Base-by-base conservation (phyloP, 805 yeast genomes). In the Metschnikowia santaceciliae region DNA sequence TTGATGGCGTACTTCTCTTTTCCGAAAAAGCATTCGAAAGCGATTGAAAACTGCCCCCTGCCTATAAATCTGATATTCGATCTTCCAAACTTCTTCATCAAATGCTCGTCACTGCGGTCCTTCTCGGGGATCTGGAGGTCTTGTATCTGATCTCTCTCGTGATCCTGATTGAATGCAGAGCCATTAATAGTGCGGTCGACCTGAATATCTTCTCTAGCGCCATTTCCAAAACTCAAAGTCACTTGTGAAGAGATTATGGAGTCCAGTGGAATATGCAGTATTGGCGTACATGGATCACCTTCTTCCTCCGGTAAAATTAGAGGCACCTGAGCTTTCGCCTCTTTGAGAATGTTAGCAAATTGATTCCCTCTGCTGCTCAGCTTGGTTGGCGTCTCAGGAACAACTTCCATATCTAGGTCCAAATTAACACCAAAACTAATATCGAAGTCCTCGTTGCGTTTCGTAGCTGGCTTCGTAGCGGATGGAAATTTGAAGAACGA, bases 41-140 rank as follows among this genome's bases (percentile, higher is more conserved):
- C 99, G 20, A 82, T 75, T 2, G 97, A 90, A 62, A 94, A 94
- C 66, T 90, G 96, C 22, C 99, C 98, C 34, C 79, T 74, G 2
- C 96, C 96, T 20, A 92, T 71, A 42, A 84, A 69, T 41, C 77
- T 76, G 41, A 92, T 91, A 54, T 85, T 83, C 20, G 64, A 61
- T 54, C 60, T 56, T 1, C 84, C 85, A 66, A 82, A 83, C 58
- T 75, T 72, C 34, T 72, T 67, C 26, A 69, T 63, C 50, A 83
- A 70, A 50, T 72, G 77, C 32, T 75, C 75, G 58, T 77, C 81
- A n/a, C 64, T 61, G 19, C 43, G 52, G 14, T 54, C 57, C 22
- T 53, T 56, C 23, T 48, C 44, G 10, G 50, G 32, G 20, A 32
- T 19, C 42, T 19, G 23, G 23, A 37, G 41, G 14, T 32, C 37